Base-by-base conservation (phyloP, 257 asterid genomes). In the Striga asiatica region DNA sequence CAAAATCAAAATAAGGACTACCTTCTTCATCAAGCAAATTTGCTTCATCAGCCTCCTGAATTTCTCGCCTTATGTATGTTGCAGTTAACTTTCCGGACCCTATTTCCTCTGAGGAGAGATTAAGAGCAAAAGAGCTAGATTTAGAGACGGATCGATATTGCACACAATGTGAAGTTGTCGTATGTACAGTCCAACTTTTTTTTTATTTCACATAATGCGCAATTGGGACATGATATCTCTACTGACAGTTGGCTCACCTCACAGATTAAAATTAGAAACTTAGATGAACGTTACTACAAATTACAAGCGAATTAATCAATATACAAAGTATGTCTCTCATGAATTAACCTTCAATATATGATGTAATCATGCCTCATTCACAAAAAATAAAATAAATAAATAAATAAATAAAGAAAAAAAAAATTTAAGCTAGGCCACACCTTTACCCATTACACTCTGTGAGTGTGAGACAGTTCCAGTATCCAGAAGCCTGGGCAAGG, bases 11-110 rank as follows among this genome's bases (percentile, higher is more conserved):
- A 54, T 14, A 53, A 39, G 42, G 60, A 53, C 54, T 35, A 89
- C 95, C 97, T 79, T 81, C 88, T 74, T 77, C 95, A 66, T 85
- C 93, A 21, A 89, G 77, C 67, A 89, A 70, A 72, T 89, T 89
- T 66, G 71, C 84, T 76, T 83, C 97, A 78, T 81, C 83, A 45
- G 85, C 95, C 64, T 77, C 85, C 25, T 35, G 58, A 38, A 82
- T 61, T 66, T 78, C 83, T 71, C 78, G 76, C 56, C 70, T 67
- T 56, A 74, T 39, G 75, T 73, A 70, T 34, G 67, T 79, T 28
- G 69, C 72, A 55, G 81, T 75, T 68, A 78, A 50, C 60, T 69
- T 82, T 68, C 60, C 76, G 72, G 32, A 60, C 62, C 76, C 80
- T 47, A 41, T 66, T 68, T 78, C 85, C 64, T 72, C 95, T 77